A percentile compares a stretch with the other conserved stretches of the same genome.
These are phyloP conservation scores for Endothia cerciana DNA, from an alignment of 2,329 filamentous ascomycete genomes.

Conservation along the genomic window DNA sequence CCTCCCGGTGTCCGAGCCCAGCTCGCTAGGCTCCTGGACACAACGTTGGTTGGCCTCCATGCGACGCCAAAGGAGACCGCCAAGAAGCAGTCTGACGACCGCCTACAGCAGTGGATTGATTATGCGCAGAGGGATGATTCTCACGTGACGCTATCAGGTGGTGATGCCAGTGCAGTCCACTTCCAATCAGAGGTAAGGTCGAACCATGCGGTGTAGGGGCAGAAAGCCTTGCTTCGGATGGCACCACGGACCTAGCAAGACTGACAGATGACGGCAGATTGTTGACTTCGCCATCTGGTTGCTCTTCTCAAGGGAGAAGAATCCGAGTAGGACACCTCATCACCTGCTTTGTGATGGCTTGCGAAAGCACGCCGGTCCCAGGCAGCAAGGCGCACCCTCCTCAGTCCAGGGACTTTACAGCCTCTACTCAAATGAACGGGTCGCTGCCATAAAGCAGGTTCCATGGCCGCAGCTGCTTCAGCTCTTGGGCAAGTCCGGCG, in stretches of 20 bases:
- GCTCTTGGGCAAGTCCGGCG: conserved; percentile 74
- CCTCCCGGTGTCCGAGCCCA: conserved; percentile 38
- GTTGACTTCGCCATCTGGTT: conserved; percentile 78
- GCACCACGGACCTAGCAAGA: conserved; percentile 9
- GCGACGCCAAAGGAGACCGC: conserved; percentile 35
- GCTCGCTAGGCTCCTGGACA: conserved; percentile 67
- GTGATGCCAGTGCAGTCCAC: conserved; percentile 48
- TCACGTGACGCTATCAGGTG: conserved; percentile 55
- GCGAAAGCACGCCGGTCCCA: conserved; percentile 49
- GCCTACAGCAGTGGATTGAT: conserved; percentile 59
- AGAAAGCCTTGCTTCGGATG: background rate
- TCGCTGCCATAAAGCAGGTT: conserved; percentile 66
- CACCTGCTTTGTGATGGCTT: conserved; percentile 88
- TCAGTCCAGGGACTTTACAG: conserved; percentile 68
- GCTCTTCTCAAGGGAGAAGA: conserved; percentile 66
- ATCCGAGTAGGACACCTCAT: conserved; percentile 56
- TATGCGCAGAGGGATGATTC: conserved; percentile 69
- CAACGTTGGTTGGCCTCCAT: conserved; percentile 64
- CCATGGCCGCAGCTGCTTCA: conserved; percentile 78
- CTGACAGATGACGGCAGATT: conserved; percentile 55
- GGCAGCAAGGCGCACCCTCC: conserved; percentile 32
- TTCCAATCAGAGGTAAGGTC: conserved; percentile 67
- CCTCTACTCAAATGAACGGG: conserved; percentile 70
- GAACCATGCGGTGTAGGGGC: background rate
- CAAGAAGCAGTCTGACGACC: conserved; percentile 38